A percentile compares a stretch with the other conserved stretches of the same genome.
Conservation (phyloP, 148 eudicot genomes). For the Polygonum aviculare region DNA sequence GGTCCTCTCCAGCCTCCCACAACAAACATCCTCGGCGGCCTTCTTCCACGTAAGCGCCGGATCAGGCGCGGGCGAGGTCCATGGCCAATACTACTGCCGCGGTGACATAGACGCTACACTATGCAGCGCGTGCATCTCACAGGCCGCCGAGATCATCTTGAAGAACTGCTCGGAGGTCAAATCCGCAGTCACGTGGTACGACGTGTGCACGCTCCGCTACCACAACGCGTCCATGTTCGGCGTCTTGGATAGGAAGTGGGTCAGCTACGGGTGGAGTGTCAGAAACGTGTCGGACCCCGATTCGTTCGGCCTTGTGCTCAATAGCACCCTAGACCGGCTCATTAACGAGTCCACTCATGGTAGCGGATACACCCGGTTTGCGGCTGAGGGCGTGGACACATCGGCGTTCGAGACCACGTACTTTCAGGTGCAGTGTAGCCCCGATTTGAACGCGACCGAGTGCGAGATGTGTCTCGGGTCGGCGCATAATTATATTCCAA, state of each 20-base stretch:
- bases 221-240: not conserved
- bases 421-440: not conserved
- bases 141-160: not conserved
- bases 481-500: not conserved
- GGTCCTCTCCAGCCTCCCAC: not conserved
- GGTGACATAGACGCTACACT: not conserved
- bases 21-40: not conserved
- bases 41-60: not conserved
- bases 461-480: not conserved
- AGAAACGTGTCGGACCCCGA: not conserved
- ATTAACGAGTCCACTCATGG: not conserved
- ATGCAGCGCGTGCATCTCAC: not conserved
- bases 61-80: not conserved
- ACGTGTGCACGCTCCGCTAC: not conserved
- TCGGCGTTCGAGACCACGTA: not conserved
- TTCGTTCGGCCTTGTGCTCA: not conserved
- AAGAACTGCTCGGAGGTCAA: not conserved
- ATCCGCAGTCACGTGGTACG: not conserved
- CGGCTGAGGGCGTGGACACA: not conserved
- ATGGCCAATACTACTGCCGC: constrained; percentile 4
- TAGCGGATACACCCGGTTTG: not conserved
- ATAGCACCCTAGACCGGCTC: not conserved
- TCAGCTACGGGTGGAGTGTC: not conserved
- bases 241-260: not conserved
- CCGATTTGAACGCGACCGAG: not conserved